A percentile compares a stretch with the other conserved stretches of the same genome.
phyloP scores from a whole-genome alignment of 208 protist genomes.

The Leishmania martiniquensis region DNA sequence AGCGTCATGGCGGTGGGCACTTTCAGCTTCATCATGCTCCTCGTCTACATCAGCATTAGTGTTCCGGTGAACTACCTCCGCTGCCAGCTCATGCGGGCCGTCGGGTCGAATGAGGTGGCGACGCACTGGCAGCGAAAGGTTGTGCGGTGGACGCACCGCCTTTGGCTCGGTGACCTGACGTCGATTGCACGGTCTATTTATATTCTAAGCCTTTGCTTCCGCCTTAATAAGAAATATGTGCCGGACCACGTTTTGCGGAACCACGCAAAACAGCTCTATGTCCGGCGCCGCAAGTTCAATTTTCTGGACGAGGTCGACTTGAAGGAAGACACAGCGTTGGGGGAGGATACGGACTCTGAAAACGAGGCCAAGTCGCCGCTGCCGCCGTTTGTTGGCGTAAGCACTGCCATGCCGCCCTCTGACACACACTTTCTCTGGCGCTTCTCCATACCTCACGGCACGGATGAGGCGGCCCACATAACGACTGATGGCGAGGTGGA shows the following conservation, averaged over 20 bases:
- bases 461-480: background rate
- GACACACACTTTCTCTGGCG: constrained; percentile 28
- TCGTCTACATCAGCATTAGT: constrained; percentile 78
- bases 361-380: constrained; percentile 21
- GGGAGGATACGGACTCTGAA: constrained; percentile 33
- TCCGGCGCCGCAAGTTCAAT: constrained; percentile 30
- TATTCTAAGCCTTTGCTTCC: constrained; percentile 73
- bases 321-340: constrained; percentile 15
- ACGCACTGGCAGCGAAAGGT: constrained; percentile 33
- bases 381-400: constrained; percentile 10
- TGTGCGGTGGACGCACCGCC: constrained; percentile 39
- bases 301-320: constrained; percentile 27
- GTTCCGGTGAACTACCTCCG: constrained; percentile 72
- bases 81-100: constrained; percentile 53
- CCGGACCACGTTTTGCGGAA: constrained; percentile 77
- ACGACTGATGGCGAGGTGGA: background rate
- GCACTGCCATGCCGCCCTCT: background rate
- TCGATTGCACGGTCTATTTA: constrained; percentile 65
- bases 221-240: constrained; percentile 88
- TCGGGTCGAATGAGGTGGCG: constrained; percentile 38
- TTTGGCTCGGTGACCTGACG: constrained; percentile 78
- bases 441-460: constrained; percentile 5
- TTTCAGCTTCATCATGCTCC: constrained; percentile 54
- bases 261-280: constrained; percentile 58
- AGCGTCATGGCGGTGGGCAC: constrained; percentile 57